phyloP scores from a whole-genome alignment of 2,329 filamentous ascomycete species.

The Curvularia spicifera region DNA sequence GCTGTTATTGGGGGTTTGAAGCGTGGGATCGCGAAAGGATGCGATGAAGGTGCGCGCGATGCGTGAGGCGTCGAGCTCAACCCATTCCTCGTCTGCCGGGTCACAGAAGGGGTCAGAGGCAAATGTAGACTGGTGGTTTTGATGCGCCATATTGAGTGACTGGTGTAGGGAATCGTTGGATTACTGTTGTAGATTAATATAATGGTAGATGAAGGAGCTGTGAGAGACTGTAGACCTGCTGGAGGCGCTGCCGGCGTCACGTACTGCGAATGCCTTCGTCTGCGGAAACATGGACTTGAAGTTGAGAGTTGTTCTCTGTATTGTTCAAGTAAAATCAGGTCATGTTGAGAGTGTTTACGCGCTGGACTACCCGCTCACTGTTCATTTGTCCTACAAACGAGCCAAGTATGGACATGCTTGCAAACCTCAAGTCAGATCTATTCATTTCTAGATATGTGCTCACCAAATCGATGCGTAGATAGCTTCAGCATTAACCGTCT shows the following conservation, averaged over 20 bases:
- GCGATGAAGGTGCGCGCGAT: slow-evolving; percentile 16
- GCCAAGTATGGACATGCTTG: not conserved
- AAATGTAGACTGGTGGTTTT: not conserved
- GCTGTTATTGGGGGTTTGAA: not conserved
- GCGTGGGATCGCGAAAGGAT: slow-evolving; percentile 8
- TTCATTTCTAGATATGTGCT: not conserved
- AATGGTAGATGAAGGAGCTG: not conserved
- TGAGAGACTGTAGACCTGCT: slow-evolving; percentile 1
- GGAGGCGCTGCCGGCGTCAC: not conserved
- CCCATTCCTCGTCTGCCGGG: slow-evolving; percentile 22
- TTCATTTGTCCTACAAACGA: not conserved
- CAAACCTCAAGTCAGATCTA: not conserved
- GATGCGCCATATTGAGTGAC: not conserved
- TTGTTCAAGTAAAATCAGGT: not conserved
- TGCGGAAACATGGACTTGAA: not conserved
- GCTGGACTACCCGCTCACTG: slow-evolving; percentile 1
- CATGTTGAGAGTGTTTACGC: not conserved
- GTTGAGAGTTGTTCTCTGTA: not conserved
- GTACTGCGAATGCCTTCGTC: not conserved
- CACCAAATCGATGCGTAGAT: not conserved
- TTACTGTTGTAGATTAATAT: not conserved
- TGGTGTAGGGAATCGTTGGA: not conserved
- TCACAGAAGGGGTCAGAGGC: slow-evolving; percentile 17
- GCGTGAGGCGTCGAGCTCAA: slow-evolving; percentile 6
- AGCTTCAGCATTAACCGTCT: not conserved